Base-by-base conservation (phyloP, 73 alveolate genomes). In the Tetrahymena borealis region DNA sequence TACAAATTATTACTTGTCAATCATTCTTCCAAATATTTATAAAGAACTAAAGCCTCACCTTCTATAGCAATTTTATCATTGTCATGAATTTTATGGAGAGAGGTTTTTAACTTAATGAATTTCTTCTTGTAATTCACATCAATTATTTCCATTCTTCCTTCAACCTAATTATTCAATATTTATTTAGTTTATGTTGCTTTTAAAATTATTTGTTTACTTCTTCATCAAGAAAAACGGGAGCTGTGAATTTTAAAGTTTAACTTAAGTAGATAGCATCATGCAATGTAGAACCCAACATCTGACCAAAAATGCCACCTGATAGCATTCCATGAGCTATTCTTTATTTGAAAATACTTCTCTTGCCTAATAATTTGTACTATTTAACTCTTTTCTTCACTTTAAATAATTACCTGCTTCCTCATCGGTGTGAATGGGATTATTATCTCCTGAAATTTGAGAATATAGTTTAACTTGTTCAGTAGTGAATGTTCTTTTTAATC, bases 381-480 rank as follows among this genome's bases (percentile, higher is more conserved):
- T n/a, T n/a, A n/a, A n/a, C n/a, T n/a, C n/a, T n/a, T n/a, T n/a
- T n/a, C n/a, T n/a, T n/a, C n/a, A n/a, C n/a, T n/a, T n/a, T n/a
- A n/a, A n/a, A n/a, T n/a, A n/a, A n/a, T 60, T 60, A 60, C 85
- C 85, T 60, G 85, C 85, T 60, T 60, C 85, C 28, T 60, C 85
- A 60, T 60, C 85, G 28, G 85, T 60, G 28, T 60, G 85, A 60
- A 60, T 60, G 9, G 85, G 85, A 60, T 60, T 60, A 28, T 60
- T 60, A 16, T 60, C 85, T 3, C 85, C 85, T 60, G 85, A 60
- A 24, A 60, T 60, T 60, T 60, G 37, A 60, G 85, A 32, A 60
- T 60, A 60, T 7, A 35, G n/a, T 60, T 60, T 60, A 60, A 60
- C 85, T 60, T 60, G 85, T 20, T 60, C 37, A 32, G n/a, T 35